Conservation (phyloP, 2,329 filamentous ascomycete genomes). For the Sclerotinia glacialis region DNA sequence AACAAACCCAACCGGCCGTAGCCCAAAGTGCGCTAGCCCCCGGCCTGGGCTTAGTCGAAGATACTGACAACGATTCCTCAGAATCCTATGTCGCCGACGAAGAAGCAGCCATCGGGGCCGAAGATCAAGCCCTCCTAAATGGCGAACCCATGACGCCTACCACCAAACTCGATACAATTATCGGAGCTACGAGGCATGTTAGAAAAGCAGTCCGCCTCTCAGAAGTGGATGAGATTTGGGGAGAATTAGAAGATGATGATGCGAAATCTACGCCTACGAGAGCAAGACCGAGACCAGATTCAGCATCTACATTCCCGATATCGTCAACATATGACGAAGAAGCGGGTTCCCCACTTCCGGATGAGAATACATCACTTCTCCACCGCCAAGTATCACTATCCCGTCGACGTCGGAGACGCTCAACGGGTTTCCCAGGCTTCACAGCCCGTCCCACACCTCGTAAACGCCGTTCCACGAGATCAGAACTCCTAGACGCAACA, state of each 20-base stretch:
- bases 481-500: conserved; percentile 48
- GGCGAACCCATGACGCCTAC: conserved; percentile 37
- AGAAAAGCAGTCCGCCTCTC: conserved; percentile 41
- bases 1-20: conserved; percentile 59
- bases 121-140: conserved; percentile 36
- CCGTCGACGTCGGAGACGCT: conserved; percentile 51
- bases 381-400: conserved; percentile 26
- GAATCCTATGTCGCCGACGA: conserved; percentile 47
- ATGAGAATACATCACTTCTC: conserved; percentile 35
- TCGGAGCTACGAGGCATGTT: conserved; percentile 34
- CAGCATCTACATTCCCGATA: conserved; percentile 21
- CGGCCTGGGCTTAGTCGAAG: conserved; percentile 76
- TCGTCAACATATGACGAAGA: conserved; percentile 12
- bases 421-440: conserved; percentile 61
- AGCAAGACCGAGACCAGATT: conserved; percentile 22
- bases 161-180: conserved; percentile 37
- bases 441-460: conserved; percentile 46
- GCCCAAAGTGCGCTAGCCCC: conserved; percentile 72
- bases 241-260: conserved; percentile 75
- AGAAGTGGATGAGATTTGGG: conserved; percentile 81
- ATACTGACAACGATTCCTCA: conserved; percentile 56
- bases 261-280: conserved; percentile 34
- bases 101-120: conserved; percentile 36
- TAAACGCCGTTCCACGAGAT: conserved; percentile 34
- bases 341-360: conserved; percentile 24